phyloP scores from a whole-genome alignment of 495 filamentous ascomycete genomes.

The Lasiosphaeria hispida region DNA sequence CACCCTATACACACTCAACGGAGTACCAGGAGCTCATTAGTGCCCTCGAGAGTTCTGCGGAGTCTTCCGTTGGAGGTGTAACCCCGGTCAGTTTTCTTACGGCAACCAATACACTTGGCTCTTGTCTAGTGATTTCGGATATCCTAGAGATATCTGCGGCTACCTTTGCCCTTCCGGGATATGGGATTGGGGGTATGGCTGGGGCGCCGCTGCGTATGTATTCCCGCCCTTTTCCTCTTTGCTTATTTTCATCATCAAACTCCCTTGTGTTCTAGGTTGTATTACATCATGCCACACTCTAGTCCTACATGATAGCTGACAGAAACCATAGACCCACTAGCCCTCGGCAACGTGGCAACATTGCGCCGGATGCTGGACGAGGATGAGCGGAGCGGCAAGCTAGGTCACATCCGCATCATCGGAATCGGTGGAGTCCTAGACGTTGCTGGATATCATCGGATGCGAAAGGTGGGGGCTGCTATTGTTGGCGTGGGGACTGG shows the following conservation, averaged over 20 bases:
- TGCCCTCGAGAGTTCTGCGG: constrained; percentile 41
- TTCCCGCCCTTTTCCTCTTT: no score
- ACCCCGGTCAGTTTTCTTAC: constrained; percentile 61
- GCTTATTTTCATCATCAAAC: no score
- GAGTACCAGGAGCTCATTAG: constrained; percentile 55
- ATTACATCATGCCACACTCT: no score
- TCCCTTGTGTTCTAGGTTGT: no score
- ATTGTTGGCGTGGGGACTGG: constrained; percentile 65
- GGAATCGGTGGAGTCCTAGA: constrained; percentile 68
- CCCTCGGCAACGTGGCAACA: constrained; percentile 68
- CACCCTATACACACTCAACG: constrained; percentile 64
- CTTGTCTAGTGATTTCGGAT: constrained; percentile 52
- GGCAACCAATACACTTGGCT: constrained; percentile 69
- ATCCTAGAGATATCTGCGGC: constrained; percentile 23
- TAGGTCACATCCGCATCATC: constrained; percentile 54
- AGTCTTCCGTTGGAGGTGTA: neutral
- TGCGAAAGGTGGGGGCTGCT: constrained; percentile 60
- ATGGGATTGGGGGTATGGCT: constrained; percentile 63
- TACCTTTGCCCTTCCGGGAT: constrained; percentile 41
- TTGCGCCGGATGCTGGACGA: constrained; percentile 55
- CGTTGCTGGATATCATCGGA: constrained; percentile 54
- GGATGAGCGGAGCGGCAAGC: constrained; percentile 34
- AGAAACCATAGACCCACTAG: constrained; percentile 46
- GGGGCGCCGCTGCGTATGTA: constrained; percentile 60
- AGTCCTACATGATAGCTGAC: neutral